Conservation (phyloP, 352 stramenopile genomes). For the Detonula confervacea region DNA sequence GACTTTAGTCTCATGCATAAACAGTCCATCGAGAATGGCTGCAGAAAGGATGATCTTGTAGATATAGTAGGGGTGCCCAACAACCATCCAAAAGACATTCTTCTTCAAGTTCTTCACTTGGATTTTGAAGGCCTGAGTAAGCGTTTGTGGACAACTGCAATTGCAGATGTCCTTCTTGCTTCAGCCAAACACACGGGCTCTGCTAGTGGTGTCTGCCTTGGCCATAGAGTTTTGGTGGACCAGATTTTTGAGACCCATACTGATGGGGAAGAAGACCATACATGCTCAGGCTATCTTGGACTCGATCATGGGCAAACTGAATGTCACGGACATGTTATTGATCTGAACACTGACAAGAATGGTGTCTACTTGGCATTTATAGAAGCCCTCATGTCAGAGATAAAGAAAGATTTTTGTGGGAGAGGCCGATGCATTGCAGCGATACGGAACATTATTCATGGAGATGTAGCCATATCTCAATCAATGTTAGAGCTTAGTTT, state of each 20-base stretch:
- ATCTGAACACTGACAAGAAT: slow-evolving; percentile 23
- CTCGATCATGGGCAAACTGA: slow-evolving; percentile 9
- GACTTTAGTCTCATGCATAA: slow-evolving; percentile 34
- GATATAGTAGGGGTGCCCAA: slow-evolving; percentile 36
- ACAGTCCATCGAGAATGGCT: slow-evolving; percentile 19
- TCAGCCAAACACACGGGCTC: slow-evolving; percentile 18
- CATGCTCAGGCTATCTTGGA: slow-evolving; percentile 27
- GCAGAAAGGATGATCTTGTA: slow-evolving; percentile 21
- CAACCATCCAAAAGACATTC: slow-evolving; percentile 43
- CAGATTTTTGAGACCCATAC: slow-evolving; percentile 26
- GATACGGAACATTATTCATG: slow-evolving; percentile 67
- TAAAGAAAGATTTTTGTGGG: slow-evolving; percentile 35
- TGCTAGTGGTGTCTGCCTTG: slow-evolving; percentile 17
- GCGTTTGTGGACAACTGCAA: slow-evolving; percentile 70
- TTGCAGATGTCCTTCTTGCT: slow-evolving; percentile 79
- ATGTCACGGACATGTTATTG: background rate
- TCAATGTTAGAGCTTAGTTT: slow-evolving; percentile 68
- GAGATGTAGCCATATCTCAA: slow-evolving; percentile 61
- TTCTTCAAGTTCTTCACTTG: slow-evolving; percentile 69
- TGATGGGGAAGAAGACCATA: background rate
- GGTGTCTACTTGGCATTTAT: slow-evolving; percentile 41
- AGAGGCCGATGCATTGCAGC: slow-evolving; percentile 59
- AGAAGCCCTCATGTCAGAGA: slow-evolving; percentile 51
- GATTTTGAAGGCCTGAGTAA: slow-evolving; percentile 77
- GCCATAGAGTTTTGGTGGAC: slow-evolving; percentile 5